Evolutionary conservation across 2,329 filamentous ascomycete species (phyloP), one percentile per base, ranked within the genome.

Genomic region (Ceratocystis colombiana): DNA sequence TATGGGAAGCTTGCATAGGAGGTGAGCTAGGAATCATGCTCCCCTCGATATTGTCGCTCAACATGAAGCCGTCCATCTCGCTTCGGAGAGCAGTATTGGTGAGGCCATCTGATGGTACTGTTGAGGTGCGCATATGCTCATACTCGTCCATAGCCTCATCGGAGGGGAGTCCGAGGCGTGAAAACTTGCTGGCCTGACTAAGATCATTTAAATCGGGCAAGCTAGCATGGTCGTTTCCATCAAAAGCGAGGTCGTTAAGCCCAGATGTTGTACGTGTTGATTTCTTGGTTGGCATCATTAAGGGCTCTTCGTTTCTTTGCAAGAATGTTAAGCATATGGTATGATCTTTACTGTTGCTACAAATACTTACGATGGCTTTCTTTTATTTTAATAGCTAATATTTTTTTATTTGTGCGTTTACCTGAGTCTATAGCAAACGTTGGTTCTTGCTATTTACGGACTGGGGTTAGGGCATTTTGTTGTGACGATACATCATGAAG

Each of bases 91-190:
- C 8, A 20, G n/a, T 55, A 17, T 22, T 33, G 17, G 50, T 64
- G 8, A 59, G 50, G 3, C 20, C 48, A 15, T 68, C 64, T 2
- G 67, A 64, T 28, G 61, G 33, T 37, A 46, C 62, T 44, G 67
- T 66, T 20, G 67, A 68, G 28, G 67, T 66, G n/a, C 67, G 57
- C 61, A 66, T 66, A 30, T 64, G 53, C 5, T 64, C 67, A 48
- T 61, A 61, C 5, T 65, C 64, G 30, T 67, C 66, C 62, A 67
- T 55, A 2, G 66, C 66, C 46, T 67, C 66, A 20, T 62, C 37
- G 4, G 59, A 53, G 22, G 66, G 66, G 2, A 67, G 37, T 3
- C 66, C 66, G 22, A 67, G 46, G 5, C 66, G 66, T 28, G 66
- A 65, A 55, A 64, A 67, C 4, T 41, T 17, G 61, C 33, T 55